phyloP scores from a whole-genome alignment of 768 basidiomycete species.

The Gymnopilus dilepis region DNA sequence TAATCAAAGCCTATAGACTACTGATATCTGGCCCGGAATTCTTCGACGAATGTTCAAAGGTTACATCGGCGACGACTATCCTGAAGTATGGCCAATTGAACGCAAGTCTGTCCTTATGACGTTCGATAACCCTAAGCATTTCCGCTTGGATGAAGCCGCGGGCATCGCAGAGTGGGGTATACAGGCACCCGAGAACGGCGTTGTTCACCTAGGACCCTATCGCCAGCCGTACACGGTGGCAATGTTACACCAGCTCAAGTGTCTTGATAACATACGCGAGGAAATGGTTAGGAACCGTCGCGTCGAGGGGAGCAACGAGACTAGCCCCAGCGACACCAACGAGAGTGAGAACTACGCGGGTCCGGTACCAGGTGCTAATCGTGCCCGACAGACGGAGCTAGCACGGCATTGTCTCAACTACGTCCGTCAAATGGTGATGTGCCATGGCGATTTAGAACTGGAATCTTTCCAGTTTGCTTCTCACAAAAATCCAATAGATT shows the following conservation, averaged over 20 bases:
- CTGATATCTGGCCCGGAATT: not conserved
- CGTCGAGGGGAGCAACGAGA: not conserved
- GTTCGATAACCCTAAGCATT: conserved; percentile 38
- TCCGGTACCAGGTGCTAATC: conserved; percentile 11
- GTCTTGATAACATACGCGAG: conserved; percentile 39
- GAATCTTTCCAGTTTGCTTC: conserved; percentile 39
- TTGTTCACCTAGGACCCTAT: conserved; percentile 37
- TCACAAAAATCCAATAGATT: conserved; percentile 36
- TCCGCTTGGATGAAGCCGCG: conserved; percentile 32
- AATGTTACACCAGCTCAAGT: conserved; percentile 43
- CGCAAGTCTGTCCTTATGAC: conserved; percentile 36
- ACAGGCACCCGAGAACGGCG: conserved; percentile 34
- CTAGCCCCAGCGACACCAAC: not conserved
- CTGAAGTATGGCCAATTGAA: conserved; percentile 37
- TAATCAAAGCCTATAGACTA: not conserved
- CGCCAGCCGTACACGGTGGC: conserved; percentile 38
- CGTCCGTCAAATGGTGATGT: conserved; percentile 39
- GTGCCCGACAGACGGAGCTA: conserved; percentile 28
- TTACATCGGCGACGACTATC: conserved; percentile 37
- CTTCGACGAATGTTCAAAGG: conserved; percentile 22
- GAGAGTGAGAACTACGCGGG: conserved; percentile 2
- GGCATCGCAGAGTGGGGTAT: conserved; percentile 37
- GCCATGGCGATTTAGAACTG: conserved; percentile 36
- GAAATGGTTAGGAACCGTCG: conserved; percentile 29
- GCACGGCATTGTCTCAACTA: conserved; percentile 39